These are phyloP conservation scores for Colletotrichum musicola DNA, from an alignment of 2,329 filamentous ascomycete genomes.

Conservation along the genomic window DNA sequence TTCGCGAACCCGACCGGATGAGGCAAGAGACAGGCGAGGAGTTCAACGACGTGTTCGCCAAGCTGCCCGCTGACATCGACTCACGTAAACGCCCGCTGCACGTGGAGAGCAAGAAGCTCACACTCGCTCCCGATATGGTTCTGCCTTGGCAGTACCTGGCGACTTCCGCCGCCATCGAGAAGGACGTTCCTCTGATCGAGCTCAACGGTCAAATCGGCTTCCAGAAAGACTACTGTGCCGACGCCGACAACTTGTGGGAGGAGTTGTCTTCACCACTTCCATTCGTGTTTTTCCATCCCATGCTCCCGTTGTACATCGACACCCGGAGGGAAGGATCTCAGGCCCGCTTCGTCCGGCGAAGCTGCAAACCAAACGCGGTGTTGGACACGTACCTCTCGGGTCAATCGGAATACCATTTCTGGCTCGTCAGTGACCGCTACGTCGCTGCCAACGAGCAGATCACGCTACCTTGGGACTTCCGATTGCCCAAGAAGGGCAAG, in stretches of 20 bases:
- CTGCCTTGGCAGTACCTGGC: conserved; percentile 79
- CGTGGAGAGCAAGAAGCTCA: conserved; percentile 65
- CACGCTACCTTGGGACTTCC: conserved; percentile 77
- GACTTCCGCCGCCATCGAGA: conserved; percentile 64
- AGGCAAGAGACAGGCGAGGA: conserved; percentile 75
- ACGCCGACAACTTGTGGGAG: conserved; percentile 75
- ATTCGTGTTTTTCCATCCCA: conserved; percentile 89
- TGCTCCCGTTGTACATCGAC: conserved; percentile 92
- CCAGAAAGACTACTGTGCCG: conserved; percentile 78
- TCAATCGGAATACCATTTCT: conserved; percentile 87
- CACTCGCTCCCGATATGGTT: conserved; percentile 61
- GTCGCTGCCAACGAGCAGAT: conserved; percentile 76
- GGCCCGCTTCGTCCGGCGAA: conserved; percentile 90
- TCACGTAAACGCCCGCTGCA: conserved; percentile 57
- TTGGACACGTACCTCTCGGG: conserved; percentile 88
- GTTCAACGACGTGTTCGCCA: conserved; percentile 76
- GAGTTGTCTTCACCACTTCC: conserved; percentile 75
- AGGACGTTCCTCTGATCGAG: conserved; percentile 73
- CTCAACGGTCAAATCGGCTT: conserved; percentile 83
- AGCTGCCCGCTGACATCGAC: conserved; percentile 58
- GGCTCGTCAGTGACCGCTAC: conserved; percentile 85
- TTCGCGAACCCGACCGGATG: conserved; percentile 79
- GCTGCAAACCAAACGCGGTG: conserved; percentile 89
- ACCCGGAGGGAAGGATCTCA: conserved; percentile 87
- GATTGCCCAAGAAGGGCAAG: conserved; percentile 66